These are phyloP conservation scores for Salix suchowensis DNA, from an alignment of 345 rosid species.

Conservation along the genomic window DNA sequence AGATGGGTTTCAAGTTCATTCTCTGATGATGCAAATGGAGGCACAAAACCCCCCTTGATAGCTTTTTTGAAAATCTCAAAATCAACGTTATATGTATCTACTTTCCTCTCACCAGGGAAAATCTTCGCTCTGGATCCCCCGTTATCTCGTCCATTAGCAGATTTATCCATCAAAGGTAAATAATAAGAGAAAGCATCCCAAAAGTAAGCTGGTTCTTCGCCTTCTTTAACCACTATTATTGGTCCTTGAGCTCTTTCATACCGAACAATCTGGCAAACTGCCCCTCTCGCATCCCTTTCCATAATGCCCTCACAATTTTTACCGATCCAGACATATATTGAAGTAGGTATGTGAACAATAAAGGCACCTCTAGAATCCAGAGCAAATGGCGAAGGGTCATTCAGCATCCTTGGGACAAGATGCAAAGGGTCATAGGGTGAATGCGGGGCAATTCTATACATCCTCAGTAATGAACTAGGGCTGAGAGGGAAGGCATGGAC, in stretches of 20 bases:
- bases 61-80: slow-evolving; percentile 90
- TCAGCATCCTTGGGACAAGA: slow-evolving; percentile 90
- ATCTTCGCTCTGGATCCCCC: slow-evolving; percentile 38
- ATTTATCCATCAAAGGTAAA: slow-evolving; percentile 70
- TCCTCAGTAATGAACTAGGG: slow-evolving; percentile 88
- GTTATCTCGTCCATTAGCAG: slow-evolving; percentile 26
- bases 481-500: slow-evolving; percentile 97
- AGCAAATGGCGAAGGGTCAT: slow-evolving; percentile 71
- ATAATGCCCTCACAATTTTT: slow-evolving; percentile 69
- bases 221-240: slow-evolving; percentile 65
- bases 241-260: slow-evolving; percentile 87
- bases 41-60: slow-evolving; percentile 85
- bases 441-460: slow-evolving; percentile 91
- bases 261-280: slow-evolving; percentile 89
- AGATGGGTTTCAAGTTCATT: slow-evolving; percentile 86
- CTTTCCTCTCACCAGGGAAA: slow-evolving; percentile 60
- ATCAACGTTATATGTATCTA: slow-evolving; percentile 72
- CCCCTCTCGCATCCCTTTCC: slow-evolving; percentile 97
- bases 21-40: slow-evolving; percentile 75
- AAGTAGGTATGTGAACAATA: slow-evolving; percentile 77
- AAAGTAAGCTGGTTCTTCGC: slow-evolving; percentile 76
- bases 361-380: slow-evolving; percentile 98
- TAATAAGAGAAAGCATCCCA: slow-evolving; percentile 82
- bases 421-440: slow-evolving; percentile 98
- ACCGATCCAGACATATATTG: slow-evolving; percentile 93